Base-by-base conservation (phyloP, 192 early-diverging fungal genomes). In the Funneliformis geosporum region DNA sequence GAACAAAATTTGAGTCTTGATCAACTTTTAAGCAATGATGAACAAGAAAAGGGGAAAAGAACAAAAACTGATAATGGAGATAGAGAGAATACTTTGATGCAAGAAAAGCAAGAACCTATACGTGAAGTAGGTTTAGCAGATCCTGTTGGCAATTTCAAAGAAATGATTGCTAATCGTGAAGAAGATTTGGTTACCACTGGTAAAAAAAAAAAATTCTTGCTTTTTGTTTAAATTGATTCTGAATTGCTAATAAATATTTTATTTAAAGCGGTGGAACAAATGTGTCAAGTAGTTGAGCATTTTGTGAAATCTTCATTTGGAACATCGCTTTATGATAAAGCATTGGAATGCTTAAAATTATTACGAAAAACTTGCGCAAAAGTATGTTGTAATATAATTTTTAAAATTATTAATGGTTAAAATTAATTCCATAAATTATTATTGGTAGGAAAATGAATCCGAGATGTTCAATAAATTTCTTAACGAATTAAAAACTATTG, bases 141-240 rank as follows among this genome's bases (percentile, higher is more conserved):
- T 73, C 92, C 92, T 11, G 85, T 92, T 21, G 68, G 62, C 10
- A 90, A 92, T 79, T 93, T 92, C 69, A 79, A 85, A 27, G 85
- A 85, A n/a, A 90, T 93, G 87, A 62, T 91, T 38, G 78, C 65
- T 12, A 82, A 90, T 38, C 80, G 80, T 27, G 81, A 89, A 25
- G 84, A 86, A 38, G 90, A 90, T 79, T 78, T 89, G 10, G 85
- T 90, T n/a, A 66, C 83, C 23, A 83, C 72, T 46, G 92, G 90
- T 82, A 87, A 67, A 27, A 50, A 64, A 25, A 43, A 7, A 60
- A 33, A 18, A 42, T 18, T 38, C 9, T 8, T 23, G 18, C 65
- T 9, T 33, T 40, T 25, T 7, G 40, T 72, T 80, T 69, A 21
- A 14, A 23, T 59, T 69, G 10, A 42, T 46, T 42, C 28, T 61